These are phyloP conservation scores for Mortierella sp. DNA, from an alignment of 371 early-diverging fungal genomes.

Conservation along the genomic window DNA sequence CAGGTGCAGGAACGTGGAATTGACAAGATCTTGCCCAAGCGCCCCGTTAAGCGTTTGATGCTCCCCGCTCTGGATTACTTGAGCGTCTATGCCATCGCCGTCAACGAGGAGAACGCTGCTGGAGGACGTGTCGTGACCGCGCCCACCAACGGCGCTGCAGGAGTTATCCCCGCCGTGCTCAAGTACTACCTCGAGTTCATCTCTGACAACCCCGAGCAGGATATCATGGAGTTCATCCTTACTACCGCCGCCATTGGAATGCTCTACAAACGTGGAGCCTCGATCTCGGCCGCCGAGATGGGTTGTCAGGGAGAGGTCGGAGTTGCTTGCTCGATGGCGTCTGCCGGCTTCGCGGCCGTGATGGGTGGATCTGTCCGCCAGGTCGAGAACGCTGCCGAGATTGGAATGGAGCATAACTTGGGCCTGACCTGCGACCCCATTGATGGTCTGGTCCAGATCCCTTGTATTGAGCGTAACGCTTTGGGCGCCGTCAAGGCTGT, in stretches of 20 bases:
- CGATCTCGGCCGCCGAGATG: conserved; percentile 95
- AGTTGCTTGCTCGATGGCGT: conserved; percentile 97
- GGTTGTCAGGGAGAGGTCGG: conserved; percentile 93
- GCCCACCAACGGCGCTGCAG: conserved; percentile 95
- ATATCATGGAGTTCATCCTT: conserved; percentile 92
- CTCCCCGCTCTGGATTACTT: conserved; percentile 93
- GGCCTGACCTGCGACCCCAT: conserved; percentile 97
- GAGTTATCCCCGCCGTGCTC: conserved; percentile 94
- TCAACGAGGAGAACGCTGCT: conserved; percentile 97
- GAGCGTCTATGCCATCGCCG: conserved; percentile 96
- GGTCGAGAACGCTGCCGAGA: conserved; percentile 97
- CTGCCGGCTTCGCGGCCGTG: conserved; percentile 94
- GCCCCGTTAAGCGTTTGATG: conserved; percentile 59
- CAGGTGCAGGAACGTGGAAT: conserved; percentile 47
- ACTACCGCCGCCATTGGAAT: conserved; percentile 96
- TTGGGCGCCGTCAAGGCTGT: conserved; percentile 96
- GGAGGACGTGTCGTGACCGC: conserved; percentile 96
- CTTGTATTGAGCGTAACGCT: conserved; percentile 97
- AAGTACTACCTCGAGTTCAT: conserved; percentile 97
- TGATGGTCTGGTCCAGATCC: conserved; percentile 94
- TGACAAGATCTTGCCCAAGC: conserved; percentile 57
- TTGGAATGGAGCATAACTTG: conserved; percentile 97
- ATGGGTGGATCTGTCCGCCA: conserved; percentile 94
- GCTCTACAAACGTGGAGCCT: conserved; percentile 96
- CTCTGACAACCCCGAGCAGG: conserved; percentile 87